Conservation (phyloP, 2,329 filamentous ascomycete species). For the Kalmusia sp. region DNA sequence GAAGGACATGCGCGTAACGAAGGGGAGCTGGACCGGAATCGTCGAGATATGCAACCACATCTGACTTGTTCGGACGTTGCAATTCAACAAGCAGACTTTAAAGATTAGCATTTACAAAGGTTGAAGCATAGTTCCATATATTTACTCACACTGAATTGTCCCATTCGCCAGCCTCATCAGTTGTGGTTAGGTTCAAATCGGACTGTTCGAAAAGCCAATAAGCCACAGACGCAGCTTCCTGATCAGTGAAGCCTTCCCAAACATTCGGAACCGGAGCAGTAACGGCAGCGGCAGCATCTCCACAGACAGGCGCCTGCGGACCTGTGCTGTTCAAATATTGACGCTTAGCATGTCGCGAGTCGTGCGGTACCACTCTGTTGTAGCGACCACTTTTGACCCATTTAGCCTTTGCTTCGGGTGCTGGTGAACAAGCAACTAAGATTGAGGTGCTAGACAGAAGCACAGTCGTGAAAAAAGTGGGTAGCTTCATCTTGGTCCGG, state of each 20-base stretch:
- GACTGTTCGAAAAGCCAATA: not conserved
- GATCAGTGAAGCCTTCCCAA: not conserved
- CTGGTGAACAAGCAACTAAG: not conserved
- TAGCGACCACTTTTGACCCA: not conserved
- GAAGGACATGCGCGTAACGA: slow-evolving; percentile 28
- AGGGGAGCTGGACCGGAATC: slow-evolving; percentile 15
- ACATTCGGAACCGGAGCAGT: not conserved
- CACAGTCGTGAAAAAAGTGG: not conserved
- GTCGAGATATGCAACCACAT: slow-evolving; percentile 22
- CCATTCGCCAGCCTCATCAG: not conserved
- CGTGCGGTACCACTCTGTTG: not conserved
- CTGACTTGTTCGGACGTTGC: slow-evolving; percentile 29
- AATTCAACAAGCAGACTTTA: slow-evolving; percentile 1
- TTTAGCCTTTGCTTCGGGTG: not conserved
- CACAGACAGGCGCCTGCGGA: not conserved
- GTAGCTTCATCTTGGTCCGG: not conserved
- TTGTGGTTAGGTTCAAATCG: not conserved
- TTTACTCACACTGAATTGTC: not conserved
- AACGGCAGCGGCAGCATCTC: not conserved
- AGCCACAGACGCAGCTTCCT: not conserved
- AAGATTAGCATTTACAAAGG: not conserved
- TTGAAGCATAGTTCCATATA: not conserved
- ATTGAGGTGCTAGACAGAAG: not conserved
- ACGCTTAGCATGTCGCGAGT: not conserved
- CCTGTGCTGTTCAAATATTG: not conserved